Percentiles rank a stretch among this genome's conserved stretches.
These are phyloP conservation scores for Ceratocystiopsis brevicomis DNA, from an alignment of 2,329 filamentous ascomycete genomes.

Conservation along the genomic window DNA sequence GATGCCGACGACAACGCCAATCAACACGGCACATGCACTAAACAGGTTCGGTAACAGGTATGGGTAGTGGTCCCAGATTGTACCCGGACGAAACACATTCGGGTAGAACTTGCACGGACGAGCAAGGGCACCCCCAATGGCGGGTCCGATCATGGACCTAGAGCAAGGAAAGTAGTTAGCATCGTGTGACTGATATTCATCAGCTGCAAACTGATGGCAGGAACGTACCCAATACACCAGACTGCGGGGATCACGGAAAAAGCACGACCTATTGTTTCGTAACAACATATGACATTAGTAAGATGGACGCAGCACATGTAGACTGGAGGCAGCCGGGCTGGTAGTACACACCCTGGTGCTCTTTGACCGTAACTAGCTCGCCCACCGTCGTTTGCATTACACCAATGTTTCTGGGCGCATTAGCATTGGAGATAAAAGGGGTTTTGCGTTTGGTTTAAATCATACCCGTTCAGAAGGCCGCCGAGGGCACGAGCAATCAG, in stretches of 20 bases:
- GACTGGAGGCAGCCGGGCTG: not conserved
- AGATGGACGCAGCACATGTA: not conserved
- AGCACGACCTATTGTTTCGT: slow-evolving; percentile 45
- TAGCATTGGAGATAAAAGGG: not conserved
- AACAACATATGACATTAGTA: not conserved
- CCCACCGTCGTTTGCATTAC: slow-evolving; percentile 90
- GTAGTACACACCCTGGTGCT: slow-evolving; percentile 58
- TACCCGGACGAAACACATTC: slow-evolving; percentile 46
- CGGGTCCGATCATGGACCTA: slow-evolving; percentile 79
- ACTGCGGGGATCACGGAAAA: slow-evolving; percentile 97
- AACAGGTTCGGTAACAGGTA: slow-evolving; percentile 89
- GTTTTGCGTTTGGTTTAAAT: slow-evolving; percentile 6
- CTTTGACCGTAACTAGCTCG: slow-evolving; percentile 80
- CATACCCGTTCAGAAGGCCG: slow-evolving; percentile 79
- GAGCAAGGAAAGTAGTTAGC: not conserved
- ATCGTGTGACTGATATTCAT: too few relatives aligned
- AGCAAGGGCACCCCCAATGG: slow-evolving; percentile 77
- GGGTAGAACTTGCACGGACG: slow-evolving; percentile 74
- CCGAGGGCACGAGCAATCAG: slow-evolving; percentile 76
- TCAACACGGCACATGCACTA: slow-evolving; percentile 57
- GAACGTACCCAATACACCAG: slow-evolving; percentile 76
- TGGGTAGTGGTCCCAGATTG: slow-evolving; percentile 70
- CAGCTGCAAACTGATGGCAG: not conserved
- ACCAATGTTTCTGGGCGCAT: slow-evolving; percentile 55
- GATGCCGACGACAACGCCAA: slow-evolving; percentile 60